Base-by-base conservation (phyloP, 2,329 filamentous ascomycete species). In the Paraphoma chrysanthemicola region DNA sequence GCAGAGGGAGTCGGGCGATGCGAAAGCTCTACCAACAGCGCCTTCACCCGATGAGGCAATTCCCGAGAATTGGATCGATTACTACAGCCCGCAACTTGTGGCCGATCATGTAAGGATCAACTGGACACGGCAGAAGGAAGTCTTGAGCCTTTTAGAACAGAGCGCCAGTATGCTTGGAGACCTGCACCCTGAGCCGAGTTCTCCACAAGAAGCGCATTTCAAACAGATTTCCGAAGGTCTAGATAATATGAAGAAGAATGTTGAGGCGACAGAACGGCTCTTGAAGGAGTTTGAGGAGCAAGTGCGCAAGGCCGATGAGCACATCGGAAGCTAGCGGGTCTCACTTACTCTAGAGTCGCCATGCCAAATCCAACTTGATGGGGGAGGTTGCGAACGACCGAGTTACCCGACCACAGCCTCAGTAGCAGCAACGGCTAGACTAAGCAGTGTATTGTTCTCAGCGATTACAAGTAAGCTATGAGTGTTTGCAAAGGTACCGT, bases 201-300 rank as follows among this genome's bases (percentile, higher is more conserved):
- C 12, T 10, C 42, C 16, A 3, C n/a, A 44, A 8, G 41, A 50
- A 7, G 41, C 36, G n/a, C 49, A 49, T 1, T 17, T 43, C 5
- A 51, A 61, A 14, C 28, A 39, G 3, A 23, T 65, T 1, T 33
- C 44, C 8, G 30, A 60, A n/a, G 48, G 53, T n/a, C 30, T 44
- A 3, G 53, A 43, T 1, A 36, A 53, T 9, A 11, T 57, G 29
- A 59, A 44, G 16, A 53, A 48, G 46, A 62, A 66, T 4, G 14
- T 67, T 1, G 44, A 60, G 18, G 64, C 62, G 30, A 63, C 62
- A 3, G 60, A 54, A 43, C 48, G 60, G 14, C 12, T 69, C 44
- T 51, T 69, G 18, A 59, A 49, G 18, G 58, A 59, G 28, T 61
- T 61, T 14, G 66, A 68, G 41, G 58, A 62, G 7, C 52, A 54